A percentile compares a stretch with the other conserved stretches of the same genome.
phyloP scores from a whole-genome alignment of 345 rosid species.

The Excoecaria cochinchinensis region DNA sequence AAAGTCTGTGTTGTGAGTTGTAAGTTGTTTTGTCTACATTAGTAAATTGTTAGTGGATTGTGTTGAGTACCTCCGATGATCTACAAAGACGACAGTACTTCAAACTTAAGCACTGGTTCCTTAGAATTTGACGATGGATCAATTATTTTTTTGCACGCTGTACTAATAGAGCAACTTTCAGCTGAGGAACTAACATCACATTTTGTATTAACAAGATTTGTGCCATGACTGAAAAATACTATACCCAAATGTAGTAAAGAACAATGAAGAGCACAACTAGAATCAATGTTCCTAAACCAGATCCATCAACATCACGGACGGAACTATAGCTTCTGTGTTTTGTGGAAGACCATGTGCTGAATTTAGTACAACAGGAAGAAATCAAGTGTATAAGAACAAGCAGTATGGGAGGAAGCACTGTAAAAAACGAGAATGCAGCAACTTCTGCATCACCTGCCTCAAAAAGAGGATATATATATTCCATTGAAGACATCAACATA shows the following conservation, averaged over 20 bases:
- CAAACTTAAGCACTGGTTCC: too few species aligned
- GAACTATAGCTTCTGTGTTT: slow-evolving; percentile 5
- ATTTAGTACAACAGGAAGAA: slow-evolving; percentile 17
- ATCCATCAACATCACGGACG: slow-evolving; percentile 29
- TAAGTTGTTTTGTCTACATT: too few species aligned
- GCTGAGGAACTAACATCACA: neutral
- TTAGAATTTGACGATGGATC: too few species aligned
- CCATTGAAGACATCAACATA: slow-evolving; percentile 17
- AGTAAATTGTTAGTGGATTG: too few species aligned
- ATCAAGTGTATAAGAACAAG: slow-evolving; percentile 27
- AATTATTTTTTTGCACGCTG: too few species aligned
- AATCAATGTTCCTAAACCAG: slow-evolving; percentile 39
- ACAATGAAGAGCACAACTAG: slow-evolving; percentile 38
- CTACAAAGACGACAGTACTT: too few species aligned
- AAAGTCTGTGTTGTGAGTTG: neutral
- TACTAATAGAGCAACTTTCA: neutral
- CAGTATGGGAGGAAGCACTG: slow-evolving; percentile 22
- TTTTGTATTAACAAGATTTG: neutral
- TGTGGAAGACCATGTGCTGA: neutral
- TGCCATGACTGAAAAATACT: neutral
- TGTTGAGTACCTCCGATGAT: too few species aligned
- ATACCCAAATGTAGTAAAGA: slow-evolving; percentile 18
- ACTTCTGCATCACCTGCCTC: slow-evolving; percentile 10
- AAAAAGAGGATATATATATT: slow-evolving; percentile 20
- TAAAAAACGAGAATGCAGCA: neutral